phyloP scores from a whole-genome alignment of 192 early-diverging fungal genomes.

The Thamnidium elegans region DNA sequence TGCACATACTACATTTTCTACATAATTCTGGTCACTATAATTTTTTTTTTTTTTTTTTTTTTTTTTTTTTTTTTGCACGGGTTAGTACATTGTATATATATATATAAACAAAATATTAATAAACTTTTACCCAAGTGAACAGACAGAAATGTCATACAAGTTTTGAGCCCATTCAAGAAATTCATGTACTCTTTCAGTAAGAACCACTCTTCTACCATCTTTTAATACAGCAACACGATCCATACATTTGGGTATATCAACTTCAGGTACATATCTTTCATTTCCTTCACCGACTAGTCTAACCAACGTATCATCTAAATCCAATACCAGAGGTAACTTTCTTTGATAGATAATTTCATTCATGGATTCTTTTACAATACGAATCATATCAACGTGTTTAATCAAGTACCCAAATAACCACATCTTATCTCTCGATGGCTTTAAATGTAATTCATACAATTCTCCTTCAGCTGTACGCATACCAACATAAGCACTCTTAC shows the following conservation, averaged over 20 bases:
- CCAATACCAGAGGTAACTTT: slow-evolving; percentile 68
- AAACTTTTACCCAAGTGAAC: slow-evolving; percentile 56
- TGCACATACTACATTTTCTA: slow-evolving; percentile 63
- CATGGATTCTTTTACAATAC: slow-evolving; percentile 53
- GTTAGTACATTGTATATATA: too few relatives aligned
- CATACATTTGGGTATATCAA: slow-evolving; percentile 31
- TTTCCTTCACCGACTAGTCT: slow-evolving; percentile 61
- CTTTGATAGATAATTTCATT: slow-evolving; percentile 44
- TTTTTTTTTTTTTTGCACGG: too few relatives aligned
- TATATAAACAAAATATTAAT: neutral
- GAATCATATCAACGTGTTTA: slow-evolving; percentile 51
- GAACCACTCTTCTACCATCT: slow-evolving; percentile 62
- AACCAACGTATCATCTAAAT: slow-evolving; percentile 77
- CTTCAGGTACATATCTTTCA: slow-evolving; percentile 59
- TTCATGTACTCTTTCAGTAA: slow-evolving; percentile 64
- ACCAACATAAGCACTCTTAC: slow-evolving; percentile 58
- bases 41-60: too few relatives aligned
- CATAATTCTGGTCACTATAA: slow-evolving; percentile 67
- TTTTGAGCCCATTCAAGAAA: slow-evolving; percentile 72
- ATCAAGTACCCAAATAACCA: slow-evolving; percentile 65
- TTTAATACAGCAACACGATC: slow-evolving; percentile 55
- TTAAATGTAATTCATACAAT: slow-evolving; percentile 70
- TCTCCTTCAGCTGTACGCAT: slow-evolving; percentile 46
- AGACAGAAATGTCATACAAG: slow-evolving; percentile 70
- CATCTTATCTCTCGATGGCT: slow-evolving; percentile 57